Evolutionary conservation across 73 alveolate genomes (phyloP), one percentile per base, ranked within the genome.

Genomic region (Blepharisma stoltei): DNA sequence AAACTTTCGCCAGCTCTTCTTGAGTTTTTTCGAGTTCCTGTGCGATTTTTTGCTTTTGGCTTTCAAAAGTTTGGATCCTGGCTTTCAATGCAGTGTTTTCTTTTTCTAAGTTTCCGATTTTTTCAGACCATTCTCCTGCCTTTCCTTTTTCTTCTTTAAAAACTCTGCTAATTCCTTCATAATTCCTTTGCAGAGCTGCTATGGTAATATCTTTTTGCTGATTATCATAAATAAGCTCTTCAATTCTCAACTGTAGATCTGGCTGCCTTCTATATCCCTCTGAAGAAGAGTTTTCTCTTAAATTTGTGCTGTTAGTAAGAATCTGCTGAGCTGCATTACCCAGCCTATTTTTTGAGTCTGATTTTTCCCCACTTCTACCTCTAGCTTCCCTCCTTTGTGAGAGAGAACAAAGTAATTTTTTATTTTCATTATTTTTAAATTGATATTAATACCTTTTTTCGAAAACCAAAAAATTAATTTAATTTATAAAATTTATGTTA

Each of bases 11-110:
- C 14, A 60, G 45, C 46, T 60, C 73, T 14, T 60, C 73, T 25
- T 60, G 73, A 25, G 73, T 60, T 60, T 60, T 60, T 11, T 60
- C 73, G 5, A 60, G 46, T 2, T 60, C 73, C 73, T 14, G 48
- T 47, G 23, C 2, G 5, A 38, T 38, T 60, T 60, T 60, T 25
- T 60, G 73, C 23, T 60, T 60, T 4, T 60, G 73, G 11, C 46
- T 9, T 25, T 60, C 73, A 25, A 60, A 60, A 18, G 73, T 60
- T n/a, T 25, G 49, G 23, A 60, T 60, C 23, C 45, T 60, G 0
- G 46, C 2, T 9, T 25, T 14, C 37, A 60, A 25, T 18, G 45
- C 73, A 18, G 0, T 18, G 5, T 60, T 60, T 60, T 60, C 73
- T 25, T 60, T 60, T 25, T 60, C 73, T 9, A 60, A 14, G 2